phyloP scores from a whole-genome alignment of 352 stramenopile species.

The Aphanomyces invadans region DNA sequence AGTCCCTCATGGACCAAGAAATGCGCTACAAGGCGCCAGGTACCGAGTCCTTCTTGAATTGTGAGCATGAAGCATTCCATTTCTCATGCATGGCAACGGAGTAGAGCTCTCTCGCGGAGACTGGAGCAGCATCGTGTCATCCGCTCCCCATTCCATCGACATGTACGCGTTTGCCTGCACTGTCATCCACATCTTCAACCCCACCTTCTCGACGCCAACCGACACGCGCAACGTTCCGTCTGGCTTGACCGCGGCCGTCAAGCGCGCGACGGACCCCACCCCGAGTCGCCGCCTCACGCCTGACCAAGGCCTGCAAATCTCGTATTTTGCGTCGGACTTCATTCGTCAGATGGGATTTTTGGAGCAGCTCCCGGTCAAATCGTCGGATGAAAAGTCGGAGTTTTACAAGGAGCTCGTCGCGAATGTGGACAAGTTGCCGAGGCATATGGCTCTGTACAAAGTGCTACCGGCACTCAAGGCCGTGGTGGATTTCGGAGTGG shows the following conservation, averaged over 20 bases:
- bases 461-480: constrained; percentile 76
- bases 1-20: constrained; percentile 36
- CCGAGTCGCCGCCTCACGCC: constrained; percentile 65
- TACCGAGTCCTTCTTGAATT: too few relatives aligned
- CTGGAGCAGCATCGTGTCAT: constrained; percentile 50
- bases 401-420: constrained; percentile 91
- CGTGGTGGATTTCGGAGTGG: constrained; percentile 72
- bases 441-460: constrained; percentile 76
- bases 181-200: constrained; percentile 73
- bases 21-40: constrained; percentile 72
- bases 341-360: constrained; percentile 91
- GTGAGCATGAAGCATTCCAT: constrained; percentile 30
- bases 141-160: constrained; percentile 51
- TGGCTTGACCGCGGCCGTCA: constrained; percentile 43
- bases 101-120: constrained; percentile 76
- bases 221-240: constrained; percentile 32
- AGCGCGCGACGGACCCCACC: constrained; percentile 42
- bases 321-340: constrained; percentile 89
- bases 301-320: constrained; percentile 82
- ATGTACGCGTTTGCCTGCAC: constrained; percentile 72
- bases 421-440: constrained; percentile 56
- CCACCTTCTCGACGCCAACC: constrained; percentile 27
- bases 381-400: constrained; percentile 87
- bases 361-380: constrained; percentile 90
- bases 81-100: constrained; percentile 43